Percentiles rank a stretch among this genome's conserved stretches.
phyloP scores from a whole-genome alignment of 768 basidiomycete genomes.

The Hypsizygus marmoreus region DNA sequence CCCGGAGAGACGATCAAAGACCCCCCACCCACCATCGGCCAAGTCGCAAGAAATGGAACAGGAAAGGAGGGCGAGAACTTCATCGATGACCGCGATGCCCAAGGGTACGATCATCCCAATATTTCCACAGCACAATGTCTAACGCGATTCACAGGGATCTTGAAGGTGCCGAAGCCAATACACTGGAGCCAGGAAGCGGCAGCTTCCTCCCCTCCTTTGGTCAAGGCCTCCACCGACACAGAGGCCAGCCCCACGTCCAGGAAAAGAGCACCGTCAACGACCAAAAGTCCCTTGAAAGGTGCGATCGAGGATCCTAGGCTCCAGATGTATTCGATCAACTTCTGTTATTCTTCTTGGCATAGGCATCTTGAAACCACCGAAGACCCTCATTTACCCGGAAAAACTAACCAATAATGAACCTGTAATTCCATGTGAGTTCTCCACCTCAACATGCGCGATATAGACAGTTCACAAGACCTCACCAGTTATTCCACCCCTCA shows the following conservation, averaged over 20 bases:
- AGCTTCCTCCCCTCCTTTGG: neutral
- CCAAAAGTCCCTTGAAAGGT: conserved; percentile 1
- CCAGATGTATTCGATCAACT: neutral
- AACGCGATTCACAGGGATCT: conserved; percentile 5
- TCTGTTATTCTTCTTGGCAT: neutral
- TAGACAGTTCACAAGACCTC: neutral
- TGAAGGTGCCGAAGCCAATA: conserved; percentile 7
- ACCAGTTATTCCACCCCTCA: conserved; percentile 8
- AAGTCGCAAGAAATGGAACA: neutral
- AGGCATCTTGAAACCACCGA: conserved; percentile 14
- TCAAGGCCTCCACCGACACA: too few species aligned
- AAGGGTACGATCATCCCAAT: conserved; percentile 4
- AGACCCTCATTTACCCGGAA: conserved; percentile 7
- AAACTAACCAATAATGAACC: conserved; percentile 11
- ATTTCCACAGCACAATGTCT: neutral
- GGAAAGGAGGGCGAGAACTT: conserved; percentile 9
- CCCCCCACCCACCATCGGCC: conserved; percentile 17
- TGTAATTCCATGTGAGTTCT: conserved; percentile 12
- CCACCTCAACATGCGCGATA: neutral
- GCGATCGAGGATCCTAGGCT: neutral
- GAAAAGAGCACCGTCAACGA: neutral
- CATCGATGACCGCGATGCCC: conserved; percentile 3
- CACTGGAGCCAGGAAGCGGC: neutral
- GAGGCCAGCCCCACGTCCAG: neutral
- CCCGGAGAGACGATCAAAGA: conserved; percentile 23